Evolutionary conservation across 1,284 basidiomycete genomes (phyloP), one percentile per base, ranked within the genome.

Genomic region (Pseudozyma thailandica): DNA sequence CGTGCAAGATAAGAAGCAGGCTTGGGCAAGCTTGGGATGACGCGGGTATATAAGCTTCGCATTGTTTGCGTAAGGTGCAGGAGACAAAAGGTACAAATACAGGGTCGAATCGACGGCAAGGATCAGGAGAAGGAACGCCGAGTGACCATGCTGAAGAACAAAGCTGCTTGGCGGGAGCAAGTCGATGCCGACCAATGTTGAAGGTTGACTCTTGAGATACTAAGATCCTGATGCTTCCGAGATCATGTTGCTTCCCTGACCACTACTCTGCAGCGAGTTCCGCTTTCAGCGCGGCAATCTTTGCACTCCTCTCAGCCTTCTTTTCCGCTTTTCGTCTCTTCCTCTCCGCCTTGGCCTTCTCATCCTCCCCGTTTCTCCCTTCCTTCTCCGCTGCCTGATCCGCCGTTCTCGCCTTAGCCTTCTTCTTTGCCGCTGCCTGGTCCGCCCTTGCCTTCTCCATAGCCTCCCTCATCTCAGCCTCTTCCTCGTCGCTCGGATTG

Each of bases 401-500:
- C n/a, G 57, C 44, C 5, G 53, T 43, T 43, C 45, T 47, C 5
- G 43, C 13, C 39, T 54, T 61, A 0, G 38, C 28, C 33, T 54
- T 57, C 37, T 66, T 72, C 46, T 30, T 53, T 30, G 20, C 50
- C 15, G 50, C 48, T 21, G 39, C 50, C 25, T 65, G 31, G 37
- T 63, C 28, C 4, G 54, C 46, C 2, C 57, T 44, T n/a, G n/a
- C 25, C 12, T 23, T 42, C 21, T 69, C 72, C 55, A 80, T 65
- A n/a, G 54, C 64, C 3, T 51, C 49, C 23, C 74, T 63, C 65
- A 77, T 61, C 35, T 53, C 59, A 2, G 31, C 39, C 42, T 77
- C 58, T 39, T 75, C 70, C 4, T 41, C 46, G 4, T 38, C 30
- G 0, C 50, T 18, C 3, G 77, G 77, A 30, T 81, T 78, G 44